phyloP scores from a whole-genome alignment of 768 basidiomycete species.

The Boletus sp. region DNA sequence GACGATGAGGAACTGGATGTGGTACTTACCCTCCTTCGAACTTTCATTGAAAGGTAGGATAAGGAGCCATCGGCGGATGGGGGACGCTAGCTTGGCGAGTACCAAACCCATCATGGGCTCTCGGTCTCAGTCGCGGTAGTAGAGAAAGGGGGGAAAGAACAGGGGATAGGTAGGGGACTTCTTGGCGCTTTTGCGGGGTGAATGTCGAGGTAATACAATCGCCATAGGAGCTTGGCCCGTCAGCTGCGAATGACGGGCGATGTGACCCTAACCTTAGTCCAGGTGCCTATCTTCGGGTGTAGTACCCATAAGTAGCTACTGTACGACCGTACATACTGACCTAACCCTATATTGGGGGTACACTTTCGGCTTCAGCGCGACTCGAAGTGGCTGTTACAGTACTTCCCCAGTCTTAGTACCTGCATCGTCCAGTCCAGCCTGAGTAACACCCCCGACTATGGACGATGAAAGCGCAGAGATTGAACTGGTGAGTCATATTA shows the following conservation, averaged over 20 bases:
- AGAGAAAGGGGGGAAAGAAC: not conserved
- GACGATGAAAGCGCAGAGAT: conserved; percentile 30
- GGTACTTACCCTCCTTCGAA: conserved; percentile 4
- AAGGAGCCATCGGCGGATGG: not conserved
- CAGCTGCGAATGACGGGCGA: not conserved
- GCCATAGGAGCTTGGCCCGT: not conserved
- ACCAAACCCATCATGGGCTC: conserved; percentile 7
- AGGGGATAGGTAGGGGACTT: not conserved
- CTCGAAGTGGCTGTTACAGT: not conserved
- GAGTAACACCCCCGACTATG: conserved; percentile 5
- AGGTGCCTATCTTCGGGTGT: not conserved
- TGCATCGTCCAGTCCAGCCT: not conserved
- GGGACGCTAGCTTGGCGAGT: conserved; percentile 1
- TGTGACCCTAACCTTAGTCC: not conserved
- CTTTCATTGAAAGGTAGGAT: not conserved
- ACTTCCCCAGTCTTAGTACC: not conserved
- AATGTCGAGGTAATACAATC: not conserved
- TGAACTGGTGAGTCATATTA: conserved; percentile 13
- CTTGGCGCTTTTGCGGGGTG: too few species aligned
- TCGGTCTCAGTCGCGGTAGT: too few species aligned
- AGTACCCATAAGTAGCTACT: too few species aligned
- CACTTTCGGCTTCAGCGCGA: not conserved
- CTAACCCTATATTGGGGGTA: conserved; percentile 5
- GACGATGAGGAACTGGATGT: not conserved
- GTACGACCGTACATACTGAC: too few species aligned